A percentile compares a stretch with the other conserved stretches of the same genome.
Evolutionary conservation across 2,329 filamentous ascomycete genomes (phyloP).

Genomic region (Neonectria punicea): DNA sequence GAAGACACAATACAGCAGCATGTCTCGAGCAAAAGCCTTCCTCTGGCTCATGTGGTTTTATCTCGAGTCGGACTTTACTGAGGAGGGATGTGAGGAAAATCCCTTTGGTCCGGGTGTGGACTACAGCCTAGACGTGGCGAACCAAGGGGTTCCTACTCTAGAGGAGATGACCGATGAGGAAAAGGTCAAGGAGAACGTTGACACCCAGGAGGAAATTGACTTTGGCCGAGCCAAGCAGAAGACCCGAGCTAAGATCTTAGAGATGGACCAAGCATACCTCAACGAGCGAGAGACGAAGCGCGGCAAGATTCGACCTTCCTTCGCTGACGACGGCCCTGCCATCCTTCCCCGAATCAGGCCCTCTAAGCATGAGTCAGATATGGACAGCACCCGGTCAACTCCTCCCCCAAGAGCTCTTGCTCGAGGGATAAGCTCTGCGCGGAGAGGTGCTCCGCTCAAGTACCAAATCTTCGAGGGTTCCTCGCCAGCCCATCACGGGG

Average conservation of each 20-base stretch:
- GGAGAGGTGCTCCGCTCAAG: constrained; percentile 63
- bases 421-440: constrained; percentile 42
- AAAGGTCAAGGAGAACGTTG: constrained; percentile 76
- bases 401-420: constrained; percentile 51
- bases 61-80: constrained; percentile 92
- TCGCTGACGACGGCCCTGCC: constrained; percentile 65
- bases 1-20: constrained; percentile 84
- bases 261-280: constrained; percentile 77
- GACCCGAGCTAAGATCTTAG: constrained; percentile 79
- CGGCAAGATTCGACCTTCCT: constrained; percentile 53
- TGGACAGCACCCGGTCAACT: constrained; percentile 58
- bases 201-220: constrained; percentile 73
- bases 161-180: constrained; percentile 73
- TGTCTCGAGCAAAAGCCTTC: constrained; percentile 86
- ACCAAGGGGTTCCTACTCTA: constrained; percentile 76
- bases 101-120: constrained; percentile 83
- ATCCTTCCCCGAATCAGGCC: constrained; percentile 72
- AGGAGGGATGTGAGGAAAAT: constrained; percentile 87
- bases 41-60: constrained; percentile 99
- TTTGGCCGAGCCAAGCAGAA: constrained; percentile 80
- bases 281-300: constrained; percentile 70
- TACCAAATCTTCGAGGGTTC: constrained; percentile 70
- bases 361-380: constrained; percentile 66
- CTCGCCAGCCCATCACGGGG: constrained; percentile 65
- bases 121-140: constrained; percentile 71